Conservation (phyloP, 805 yeast species). For the Saturnispora ahearnii region DNA sequence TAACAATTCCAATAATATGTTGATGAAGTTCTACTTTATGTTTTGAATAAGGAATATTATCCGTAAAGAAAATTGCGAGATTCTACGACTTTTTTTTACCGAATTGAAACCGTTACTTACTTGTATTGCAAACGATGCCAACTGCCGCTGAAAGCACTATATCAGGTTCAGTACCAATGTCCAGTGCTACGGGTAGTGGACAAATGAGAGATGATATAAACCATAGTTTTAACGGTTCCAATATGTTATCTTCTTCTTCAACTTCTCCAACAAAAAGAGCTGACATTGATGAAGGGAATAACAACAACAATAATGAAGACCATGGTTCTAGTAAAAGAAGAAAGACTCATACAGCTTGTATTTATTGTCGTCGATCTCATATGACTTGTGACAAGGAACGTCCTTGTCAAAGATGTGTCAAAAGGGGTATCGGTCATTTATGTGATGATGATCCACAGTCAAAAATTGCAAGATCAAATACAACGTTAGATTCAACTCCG, state of each 20-base stretch:
- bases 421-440: constrained; percentile 78
- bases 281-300: neutral
- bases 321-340: constrained; percentile 16
- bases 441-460: constrained; percentile 62
- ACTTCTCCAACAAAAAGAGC: neutral
- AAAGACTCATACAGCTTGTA: constrained; percentile 65
- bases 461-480: neutral
- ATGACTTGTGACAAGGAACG: constrained; percentile 82
- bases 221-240: neutral
- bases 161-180: neutral
- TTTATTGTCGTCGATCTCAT: constrained; percentile 86
- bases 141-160: neutral
- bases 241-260: neutral
- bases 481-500: neutral
- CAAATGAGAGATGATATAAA: neutral
- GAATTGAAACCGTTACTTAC: neutral
- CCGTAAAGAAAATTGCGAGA: neutral
- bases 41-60: too few relatives aligned
- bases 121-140: neutral
- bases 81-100: neutral
- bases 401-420: constrained; percentile 75
- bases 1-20: too few relatives aligned
- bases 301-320: neutral
- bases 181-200: neutral
- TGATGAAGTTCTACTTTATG: too few relatives aligned